These are phyloP conservation scores for Xylariaceae sp. DNA, from an alignment of 2,329 filamentous ascomycete genomes.

Conservation along the genomic window DNA sequence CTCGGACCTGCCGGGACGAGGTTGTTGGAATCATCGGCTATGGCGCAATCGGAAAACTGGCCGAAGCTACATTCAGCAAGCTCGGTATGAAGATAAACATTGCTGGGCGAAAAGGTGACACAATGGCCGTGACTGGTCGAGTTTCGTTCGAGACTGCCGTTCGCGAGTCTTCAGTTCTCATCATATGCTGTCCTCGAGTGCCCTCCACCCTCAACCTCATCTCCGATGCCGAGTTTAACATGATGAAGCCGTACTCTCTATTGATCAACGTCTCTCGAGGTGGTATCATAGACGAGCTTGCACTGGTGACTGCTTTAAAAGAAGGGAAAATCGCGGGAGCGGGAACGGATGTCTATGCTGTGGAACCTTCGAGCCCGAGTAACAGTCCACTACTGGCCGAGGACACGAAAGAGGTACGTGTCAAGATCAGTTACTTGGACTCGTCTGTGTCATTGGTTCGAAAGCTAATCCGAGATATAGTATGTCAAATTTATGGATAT, in stretches of 20 bases:
- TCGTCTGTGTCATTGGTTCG: too few species aligned
- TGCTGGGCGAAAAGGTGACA: conserved; percentile 25
- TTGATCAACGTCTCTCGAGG: conserved; percentile 32
- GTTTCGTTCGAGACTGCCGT: conserved; percentile 25
- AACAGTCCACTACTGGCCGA: conserved; percentile 21
- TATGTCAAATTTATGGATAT: too few species aligned
- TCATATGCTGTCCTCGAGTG: conserved; percentile 26
- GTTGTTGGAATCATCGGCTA: conserved; percentile 30
- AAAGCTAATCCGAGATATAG: too few species aligned
- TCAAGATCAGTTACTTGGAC: too few species aligned
- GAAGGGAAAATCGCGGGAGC: conserved; percentile 26
- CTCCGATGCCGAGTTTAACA: conserved; percentile 20
- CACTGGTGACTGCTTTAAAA: conserved; percentile 26
- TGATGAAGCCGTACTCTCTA: conserved; percentile 23
- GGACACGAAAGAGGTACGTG: conserved; percentile 15
- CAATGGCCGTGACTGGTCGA: conserved; percentile 17
- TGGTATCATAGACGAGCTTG: conserved; percentile 30
- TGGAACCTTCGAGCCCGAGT: conserved; percentile 25
- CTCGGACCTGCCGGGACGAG: conserved; percentile 24
- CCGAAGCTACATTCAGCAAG: conserved; percentile 18
- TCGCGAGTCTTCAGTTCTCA: conserved; percentile 24
- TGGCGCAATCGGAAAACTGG: conserved; percentile 25
- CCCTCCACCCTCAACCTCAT: conserved; percentile 28
- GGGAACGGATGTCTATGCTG: conserved; percentile 26
- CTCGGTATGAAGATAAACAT: conserved; percentile 29